These are phyloP conservation scores for Cryptococcus sp. DNA, from an alignment of 1,284 basidiomycete genomes.

Conservation along the genomic window DNA sequence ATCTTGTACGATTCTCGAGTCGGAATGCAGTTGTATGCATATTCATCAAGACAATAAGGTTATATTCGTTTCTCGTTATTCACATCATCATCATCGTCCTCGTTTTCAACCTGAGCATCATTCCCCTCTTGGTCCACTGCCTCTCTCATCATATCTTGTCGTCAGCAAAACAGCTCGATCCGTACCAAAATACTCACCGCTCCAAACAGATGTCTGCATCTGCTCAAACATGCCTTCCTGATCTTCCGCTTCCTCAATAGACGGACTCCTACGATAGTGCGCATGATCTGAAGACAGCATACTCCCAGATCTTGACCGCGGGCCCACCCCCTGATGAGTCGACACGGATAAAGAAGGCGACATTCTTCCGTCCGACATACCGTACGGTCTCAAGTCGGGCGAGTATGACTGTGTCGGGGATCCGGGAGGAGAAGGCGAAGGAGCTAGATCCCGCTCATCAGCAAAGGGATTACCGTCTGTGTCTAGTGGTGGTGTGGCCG, in stretches of 20 bases:
- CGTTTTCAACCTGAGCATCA: background rate
- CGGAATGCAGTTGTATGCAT: too few species aligned
- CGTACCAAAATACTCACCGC: slow-evolving; percentile 29
- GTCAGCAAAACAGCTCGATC: background rate
- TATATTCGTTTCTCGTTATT: background rate
- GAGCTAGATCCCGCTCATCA: slow-evolving; percentile 8
- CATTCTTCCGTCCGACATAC: background rate
- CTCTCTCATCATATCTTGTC: slow-evolving; percentile 45
- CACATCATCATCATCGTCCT: background rate
- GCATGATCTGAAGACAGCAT: slow-evolving; percentile 33
- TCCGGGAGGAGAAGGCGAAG: slow-evolving; percentile 5
- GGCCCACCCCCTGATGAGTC: slow-evolving; percentile 7
- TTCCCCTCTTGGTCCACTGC: slow-evolving; percentile 32
- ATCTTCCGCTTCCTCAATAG: slow-evolving; percentile 16
- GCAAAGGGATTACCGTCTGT: slow-evolving; percentile 14
- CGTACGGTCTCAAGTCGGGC: background rate
- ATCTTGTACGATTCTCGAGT: too few species aligned
- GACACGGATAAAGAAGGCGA: slow-evolving; percentile 1
- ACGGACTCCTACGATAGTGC: slow-evolving; percentile 22
- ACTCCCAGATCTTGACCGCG: slow-evolving; percentile 13
- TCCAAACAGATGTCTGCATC: slow-evolving; percentile 41
- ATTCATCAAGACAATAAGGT: too few species aligned
- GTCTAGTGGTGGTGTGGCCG: slow-evolving; percentile 27
- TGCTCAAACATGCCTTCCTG: slow-evolving; percentile 28
- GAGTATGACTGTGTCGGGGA: background rate